These are phyloP conservation scores for Penicillium sp. DNA, from an alignment of 2,329 filamentous ascomycete genomes.

Conservation along the genomic window DNA sequence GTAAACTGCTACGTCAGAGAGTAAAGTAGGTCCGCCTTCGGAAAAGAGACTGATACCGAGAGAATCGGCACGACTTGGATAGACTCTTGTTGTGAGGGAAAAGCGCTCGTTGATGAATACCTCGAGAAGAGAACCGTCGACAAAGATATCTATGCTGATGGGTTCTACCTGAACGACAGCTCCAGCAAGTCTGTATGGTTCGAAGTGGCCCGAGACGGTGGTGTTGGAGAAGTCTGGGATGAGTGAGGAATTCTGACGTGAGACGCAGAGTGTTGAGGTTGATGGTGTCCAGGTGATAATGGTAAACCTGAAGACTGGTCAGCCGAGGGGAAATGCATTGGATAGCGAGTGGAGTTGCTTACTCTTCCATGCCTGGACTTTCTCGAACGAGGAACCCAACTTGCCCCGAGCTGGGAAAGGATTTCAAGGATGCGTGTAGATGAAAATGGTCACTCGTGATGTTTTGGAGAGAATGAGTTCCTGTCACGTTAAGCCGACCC, in stretches of 20 bases:
- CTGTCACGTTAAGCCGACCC: too few relatives aligned
- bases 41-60: constrained; percentile 8
- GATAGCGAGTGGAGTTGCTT: too few relatives aligned
- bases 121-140: constrained; percentile 18
- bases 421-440: too few relatives aligned
- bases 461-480: too few relatives aligned
- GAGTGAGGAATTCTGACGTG: constrained; percentile 11
- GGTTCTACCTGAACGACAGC: constrained; percentile 4
- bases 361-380: too few relatives aligned
- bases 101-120: constrained; percentile 18
- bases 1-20: constrained; percentile 12
- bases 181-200: constrained; percentile 7
- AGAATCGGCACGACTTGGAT: constrained; percentile 17
- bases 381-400: too few relatives aligned
- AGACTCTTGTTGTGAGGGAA: constrained; percentile 15
- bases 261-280: too few relatives aligned
- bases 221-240: constrained; percentile 9
- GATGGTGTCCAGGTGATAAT: too few relatives aligned
- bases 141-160: constrained; percentile 14
- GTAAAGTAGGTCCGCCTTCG: constrained; percentile 2
- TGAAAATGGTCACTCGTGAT: too few relatives aligned
- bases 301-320: too few relatives aligned
- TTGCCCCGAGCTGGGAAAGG: too few relatives aligned
- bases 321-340: too few relatives aligned
- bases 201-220: constrained; percentile 13